Evolutionary conservation across 2,329 filamentous ascomycete species (phyloP).

Genomic region (Thyridium curvatum): DNA sequence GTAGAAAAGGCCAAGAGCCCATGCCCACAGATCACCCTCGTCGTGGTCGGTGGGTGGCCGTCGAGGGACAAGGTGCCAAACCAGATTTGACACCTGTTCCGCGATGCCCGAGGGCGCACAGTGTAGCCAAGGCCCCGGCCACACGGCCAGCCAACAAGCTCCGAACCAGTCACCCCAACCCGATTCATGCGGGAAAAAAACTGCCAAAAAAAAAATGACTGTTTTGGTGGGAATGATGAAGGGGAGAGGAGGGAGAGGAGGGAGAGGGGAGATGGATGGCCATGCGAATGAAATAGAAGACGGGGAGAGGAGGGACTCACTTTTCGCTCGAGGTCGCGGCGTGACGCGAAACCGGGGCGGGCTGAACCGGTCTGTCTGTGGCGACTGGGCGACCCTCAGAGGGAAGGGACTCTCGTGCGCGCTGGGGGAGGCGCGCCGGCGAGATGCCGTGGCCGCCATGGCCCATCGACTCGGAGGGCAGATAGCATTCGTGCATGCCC

Average conservation of each 20-base stretch:
- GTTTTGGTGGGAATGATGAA: not conserved
- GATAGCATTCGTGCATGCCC: constrained; percentile 57
- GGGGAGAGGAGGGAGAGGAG: constrained; percentile 1
- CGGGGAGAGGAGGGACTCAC: constrained; percentile 32
- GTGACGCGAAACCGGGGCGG: constrained; percentile 40
- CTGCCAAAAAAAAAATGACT: no score
- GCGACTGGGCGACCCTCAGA: constrained; percentile 39
- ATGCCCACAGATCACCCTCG: no score
- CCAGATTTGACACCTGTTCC: no score
- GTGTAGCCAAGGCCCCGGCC: no score
- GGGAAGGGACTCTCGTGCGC: constrained; percentile 48
- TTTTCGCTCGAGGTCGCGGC: constrained; percentile 44
- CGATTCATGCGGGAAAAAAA: not conserved
- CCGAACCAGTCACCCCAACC: not conserved
- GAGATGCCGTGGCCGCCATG: constrained; percentile 52
- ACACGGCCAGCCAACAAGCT: not conserved
- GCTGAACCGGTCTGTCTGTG: constrained; percentile 34
- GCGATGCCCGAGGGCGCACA: no score
- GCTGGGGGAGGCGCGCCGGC: constrained; percentile 44
- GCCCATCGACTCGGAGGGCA: constrained; percentile 53
- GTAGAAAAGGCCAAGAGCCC: no score
- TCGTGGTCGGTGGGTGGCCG: no score
- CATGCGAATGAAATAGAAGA: constrained; percentile 2
- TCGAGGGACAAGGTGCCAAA: no score
- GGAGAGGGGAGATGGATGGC: not conserved